Evolutionary conservation across 768 basidiomycete species (phyloP), one percentile per base, ranked within the genome.

Genomic region (Hortiboletus flavorubellus): DNA sequence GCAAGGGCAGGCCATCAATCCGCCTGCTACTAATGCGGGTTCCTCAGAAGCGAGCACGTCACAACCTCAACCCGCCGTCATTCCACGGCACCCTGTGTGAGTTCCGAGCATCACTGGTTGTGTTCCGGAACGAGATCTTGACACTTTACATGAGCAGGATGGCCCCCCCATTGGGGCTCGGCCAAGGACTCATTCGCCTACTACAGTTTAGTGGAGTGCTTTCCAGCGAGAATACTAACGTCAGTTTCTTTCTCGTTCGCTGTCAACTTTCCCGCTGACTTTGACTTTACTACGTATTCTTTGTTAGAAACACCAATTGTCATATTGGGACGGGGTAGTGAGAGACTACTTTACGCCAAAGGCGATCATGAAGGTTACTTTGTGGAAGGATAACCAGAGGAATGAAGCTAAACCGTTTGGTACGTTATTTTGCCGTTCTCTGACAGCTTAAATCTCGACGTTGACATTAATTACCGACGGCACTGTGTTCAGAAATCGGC

Each of bases 351-450:
- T 92, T 64, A 81, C 82, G 9, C 78, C 83, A 3, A 81, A 82
- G 55, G 86, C 89, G 21, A 70, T 81, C 44, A 83, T 92, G 82
- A 89, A 84, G 67, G 78, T 93, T 61, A 91, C 89, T 3, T 72
- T 93, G n/a, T 92, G 91, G 91, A 89, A 89, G 66, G 90, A 91
- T 68, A 91, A 88, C 62, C 82, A 84, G 65, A 80, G 77, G 61
- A 80, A 77, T 26, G 91, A 92, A 65, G 89, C 90, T 33, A 93
- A 91, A 64, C 86, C 86, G 9, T 91, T 93, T 62, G 89, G 91
- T 92, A 51, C 46, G 87, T 63, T 46, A 31, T 12, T 53, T 46
- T 6, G 0, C 23, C 48, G 2, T 74, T 34, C 23, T 48, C n/a
- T 44, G 48, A 51, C 53, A 52, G 33, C 47, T 46, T 23, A 3